A percentile compares a stretch with the other conserved stretches of the same genome.
Conservation (phyloP, 129 eudicot genomes). For the Mikania micrantha region DNA sequence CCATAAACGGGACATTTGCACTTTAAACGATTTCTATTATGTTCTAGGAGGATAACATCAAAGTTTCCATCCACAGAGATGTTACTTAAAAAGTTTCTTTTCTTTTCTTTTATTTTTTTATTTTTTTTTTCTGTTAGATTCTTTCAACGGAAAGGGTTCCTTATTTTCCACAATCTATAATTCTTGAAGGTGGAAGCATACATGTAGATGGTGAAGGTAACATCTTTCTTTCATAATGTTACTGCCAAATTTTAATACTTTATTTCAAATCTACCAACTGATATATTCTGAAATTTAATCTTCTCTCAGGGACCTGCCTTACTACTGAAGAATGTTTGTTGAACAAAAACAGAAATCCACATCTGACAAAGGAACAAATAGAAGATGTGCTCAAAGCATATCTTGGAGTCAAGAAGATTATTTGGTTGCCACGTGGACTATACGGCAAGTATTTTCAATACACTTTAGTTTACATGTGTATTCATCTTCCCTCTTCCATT, state of each 20-base stretch:
- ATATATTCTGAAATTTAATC: conserved; percentile 1
- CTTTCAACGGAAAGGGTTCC: conserved; percentile 62
- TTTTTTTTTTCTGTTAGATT: conserved; percentile 34
- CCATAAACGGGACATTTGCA: too few species aligned
- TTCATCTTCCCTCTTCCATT: not conserved
- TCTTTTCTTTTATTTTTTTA: too few species aligned
- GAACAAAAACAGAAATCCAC: conserved; percentile 84
- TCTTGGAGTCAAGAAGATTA: conserved; percentile 69
- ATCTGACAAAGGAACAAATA: conserved; percentile 69
- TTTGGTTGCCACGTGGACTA: conserved; percentile 92
- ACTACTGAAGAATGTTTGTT: conserved; percentile 95
- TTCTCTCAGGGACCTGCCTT: conserved; percentile 81
- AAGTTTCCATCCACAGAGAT: conserved; percentile 1
- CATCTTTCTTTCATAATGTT: not conserved
- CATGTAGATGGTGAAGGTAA: conserved; percentile 97
- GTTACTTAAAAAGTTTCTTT: not conserved
- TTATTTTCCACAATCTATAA: conserved; percentile 70
- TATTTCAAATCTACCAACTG: not conserved
- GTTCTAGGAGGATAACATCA: too few species aligned
- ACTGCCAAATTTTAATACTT: not conserved
- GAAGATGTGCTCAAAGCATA: conserved; percentile 78
- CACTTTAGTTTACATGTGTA: not conserved
- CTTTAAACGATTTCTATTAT: too few species aligned
- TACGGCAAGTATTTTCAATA: conserved; percentile 41
- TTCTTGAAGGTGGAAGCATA: conserved; percentile 98